A percentile compares a stretch with the other conserved stretches of the same genome.
These are phyloP conservation scores for Ophiostoma tasmaniense DNA, from an alignment of 2,329 filamentous ascomycete genomes.

Conservation along the genomic window DNA sequence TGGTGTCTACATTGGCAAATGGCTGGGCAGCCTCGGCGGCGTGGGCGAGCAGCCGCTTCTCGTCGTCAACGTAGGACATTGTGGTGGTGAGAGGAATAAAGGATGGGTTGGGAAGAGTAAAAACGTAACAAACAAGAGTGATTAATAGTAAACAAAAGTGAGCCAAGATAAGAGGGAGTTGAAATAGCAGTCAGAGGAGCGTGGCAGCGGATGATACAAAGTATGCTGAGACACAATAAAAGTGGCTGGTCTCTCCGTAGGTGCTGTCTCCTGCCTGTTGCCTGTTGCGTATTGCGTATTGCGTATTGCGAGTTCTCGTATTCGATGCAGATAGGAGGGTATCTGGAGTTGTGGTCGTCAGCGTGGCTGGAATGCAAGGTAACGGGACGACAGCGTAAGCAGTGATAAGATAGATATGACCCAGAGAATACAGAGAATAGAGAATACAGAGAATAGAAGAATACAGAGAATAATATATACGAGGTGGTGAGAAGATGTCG, in stretches of 20 bases:
- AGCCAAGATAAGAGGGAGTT: not conserved
- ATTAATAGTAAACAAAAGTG: not conserved
- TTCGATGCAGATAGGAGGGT: conserved; percentile 2
- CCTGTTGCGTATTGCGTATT: too few relatives aligned
- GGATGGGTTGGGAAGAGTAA: not conserved
- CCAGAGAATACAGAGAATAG: not conserved
- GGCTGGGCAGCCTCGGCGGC: conserved; percentile 10
- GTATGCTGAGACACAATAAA: not conserved
- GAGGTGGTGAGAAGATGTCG: not conserved
- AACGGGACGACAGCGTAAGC: not conserved
- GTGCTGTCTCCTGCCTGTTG: not conserved
- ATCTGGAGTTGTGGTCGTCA: too few relatives aligned
- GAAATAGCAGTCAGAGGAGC: not conserved
- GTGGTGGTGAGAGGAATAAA: not conserved
- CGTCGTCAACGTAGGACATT: conserved; percentile 16
- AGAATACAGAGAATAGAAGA: not conserved
- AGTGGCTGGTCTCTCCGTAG: not conserved
- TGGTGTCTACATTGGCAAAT: not conserved
- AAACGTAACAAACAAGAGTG: not conserved
- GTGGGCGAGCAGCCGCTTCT: conserved; percentile 17
- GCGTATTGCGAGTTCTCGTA: not conserved
- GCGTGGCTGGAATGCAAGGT: not conserved
- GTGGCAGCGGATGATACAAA: too few relatives aligned
- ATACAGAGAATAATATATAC: not conserved
- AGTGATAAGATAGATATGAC: not conserved